Conservation (phyloP, 2,329 filamentous ascomycete genomes). For the Eutypa lata region DNA sequence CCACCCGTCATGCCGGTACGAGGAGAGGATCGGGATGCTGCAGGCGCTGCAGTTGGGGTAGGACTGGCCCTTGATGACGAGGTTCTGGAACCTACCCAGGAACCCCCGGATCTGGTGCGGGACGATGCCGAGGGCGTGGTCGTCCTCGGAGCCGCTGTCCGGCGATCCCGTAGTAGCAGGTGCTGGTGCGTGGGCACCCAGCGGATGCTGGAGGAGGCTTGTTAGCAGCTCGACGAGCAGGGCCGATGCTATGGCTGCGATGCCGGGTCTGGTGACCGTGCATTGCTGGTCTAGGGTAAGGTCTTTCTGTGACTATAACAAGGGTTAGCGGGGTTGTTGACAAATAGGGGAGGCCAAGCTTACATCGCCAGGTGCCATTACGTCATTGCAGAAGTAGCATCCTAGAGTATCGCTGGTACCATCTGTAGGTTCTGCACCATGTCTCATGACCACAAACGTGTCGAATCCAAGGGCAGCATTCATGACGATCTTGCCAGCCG, state of each 20-base stretch:
- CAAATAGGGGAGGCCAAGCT: conserved; percentile 35
- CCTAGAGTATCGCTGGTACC: conserved; percentile 68
- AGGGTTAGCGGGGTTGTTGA: conserved; percentile 16
- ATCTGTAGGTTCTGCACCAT: conserved; percentile 64
- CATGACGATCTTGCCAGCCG: conserved; percentile 89
- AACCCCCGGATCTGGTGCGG: conserved; percentile 81
- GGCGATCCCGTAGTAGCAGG: conserved; percentile 39
- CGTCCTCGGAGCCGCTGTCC: conserved; percentile 38
- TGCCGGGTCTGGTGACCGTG: conserved; percentile 90
- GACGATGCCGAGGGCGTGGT: conserved; percentile 65
- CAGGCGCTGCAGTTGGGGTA: conserved; percentile 83
- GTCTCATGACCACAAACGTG: conserved; percentile 95
- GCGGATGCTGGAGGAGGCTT: conserved; percentile 82
- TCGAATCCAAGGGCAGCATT: conserved; percentile 96
- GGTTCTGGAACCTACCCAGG: conserved; percentile 69
- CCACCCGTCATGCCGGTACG: conserved; percentile 69
- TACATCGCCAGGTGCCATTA: conserved; percentile 90
- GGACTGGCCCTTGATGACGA: conserved; percentile 68
- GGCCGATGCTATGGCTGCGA: conserved; percentile 88
- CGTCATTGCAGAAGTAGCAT: conserved; percentile 98
- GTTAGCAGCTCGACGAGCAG: conserved; percentile 87
- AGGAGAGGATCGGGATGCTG: conserved; percentile 64
- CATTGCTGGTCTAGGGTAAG: conserved; percentile 97
- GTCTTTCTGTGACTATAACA: conserved; percentile 81
- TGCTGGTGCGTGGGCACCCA: conserved; percentile 61